A percentile compares a stretch with the other conserved stretches of the same genome.
Evolutionary conservation across 805 yeast species (phyloP).

Genomic region (Pichia sporocuriosa): DNA sequence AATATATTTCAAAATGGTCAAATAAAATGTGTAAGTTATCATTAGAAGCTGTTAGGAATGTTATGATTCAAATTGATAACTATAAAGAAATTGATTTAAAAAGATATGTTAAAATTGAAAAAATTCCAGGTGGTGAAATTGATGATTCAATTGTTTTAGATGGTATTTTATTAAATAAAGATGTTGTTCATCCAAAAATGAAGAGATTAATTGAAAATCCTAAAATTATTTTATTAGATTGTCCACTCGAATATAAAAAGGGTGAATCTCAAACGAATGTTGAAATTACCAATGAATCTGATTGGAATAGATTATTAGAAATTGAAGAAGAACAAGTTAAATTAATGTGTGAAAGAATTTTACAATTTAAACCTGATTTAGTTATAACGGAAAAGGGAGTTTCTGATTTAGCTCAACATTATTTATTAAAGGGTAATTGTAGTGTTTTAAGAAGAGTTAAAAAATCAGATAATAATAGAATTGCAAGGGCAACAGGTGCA

Average conservation of each 20-base stretch:
- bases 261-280: slow-evolving; percentile 98
- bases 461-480: slow-evolving; percentile 92
- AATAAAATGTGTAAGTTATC: slow-evolving; percentile 86
- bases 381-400: slow-evolving; percentile 98
- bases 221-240: slow-evolving; percentile 79
- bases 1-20: slow-evolving; percentile 87
- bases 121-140: slow-evolving; percentile 97
- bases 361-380: slow-evolving; percentile 83
- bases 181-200: slow-evolving; percentile 99
- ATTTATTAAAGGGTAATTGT: slow-evolving; percentile 85
- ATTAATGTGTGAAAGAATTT: slow-evolving; percentile 74
- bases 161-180: slow-evolving; percentile 91
- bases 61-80: slow-evolving; percentile 52
- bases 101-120: slow-evolving; percentile 88
- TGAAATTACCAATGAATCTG: slow-evolving; percentile 92
- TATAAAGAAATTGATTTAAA: slow-evolving; percentile 85
- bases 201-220: slow-evolving; percentile 84
- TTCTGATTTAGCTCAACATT: slow-evolving; percentile 95
- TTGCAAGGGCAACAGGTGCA: slow-evolving; percentile 96
- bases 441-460: slow-evolving; percentile 90
- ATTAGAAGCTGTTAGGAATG: slow-evolving; percentile 80
- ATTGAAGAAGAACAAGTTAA: slow-evolving; percentile 98
- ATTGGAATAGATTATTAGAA: slow-evolving; percentile 91
- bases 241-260: slow-evolving; percentile 96
- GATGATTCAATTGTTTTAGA: slow-evolving; percentile 81